A percentile compares a stretch with the other conserved stretches of the same genome.
These are phyloP conservation scores for Filobasidium uniguttulatum DNA, from an alignment of 1,284 basidiomycete species.

Conservation along the genomic window DNA sequence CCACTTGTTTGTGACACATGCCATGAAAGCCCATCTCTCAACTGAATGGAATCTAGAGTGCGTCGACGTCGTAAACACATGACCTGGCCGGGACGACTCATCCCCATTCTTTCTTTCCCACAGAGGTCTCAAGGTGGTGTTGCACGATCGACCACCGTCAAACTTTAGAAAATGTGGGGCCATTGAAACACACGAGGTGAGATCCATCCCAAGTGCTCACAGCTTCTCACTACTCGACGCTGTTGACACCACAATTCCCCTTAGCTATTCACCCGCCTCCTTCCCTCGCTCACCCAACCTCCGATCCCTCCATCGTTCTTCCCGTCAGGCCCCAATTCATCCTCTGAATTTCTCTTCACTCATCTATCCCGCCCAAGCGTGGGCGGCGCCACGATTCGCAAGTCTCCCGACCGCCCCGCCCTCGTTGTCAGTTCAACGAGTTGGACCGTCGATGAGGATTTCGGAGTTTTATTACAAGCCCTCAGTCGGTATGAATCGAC, in stretches of 20 bases:
- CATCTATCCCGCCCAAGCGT: slow-evolving; percentile 36
- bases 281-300: slow-evolving; percentile 20
- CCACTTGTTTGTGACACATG: slow-evolving; percentile 85
- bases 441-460: slow-evolving; percentile 98
- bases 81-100: background rate
- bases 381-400: slow-evolving; percentile 1
- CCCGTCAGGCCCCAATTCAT: slow-evolving; percentile 24
- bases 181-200: slow-evolving; percentile 59
- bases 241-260: slow-evolving; percentile 22
- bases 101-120: background rate
- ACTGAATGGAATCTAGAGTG: slow-evolving; percentile 65
- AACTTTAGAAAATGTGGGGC: slow-evolving; percentile 59
- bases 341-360: slow-evolving; percentile 43
- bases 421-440: slow-evolving; percentile 83
- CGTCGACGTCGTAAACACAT: slow-evolving; percentile 26
- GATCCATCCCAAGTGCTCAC: slow-evolving; percentile 10
- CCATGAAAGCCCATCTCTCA: slow-evolving; percentile 61
- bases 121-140: slow-evolving; percentile 62
- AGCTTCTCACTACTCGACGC: slow-evolving; percentile 20
- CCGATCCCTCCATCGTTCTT: slow-evolving; percentile 30
- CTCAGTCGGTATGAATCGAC: slow-evolving; percentile 44
- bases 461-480: slow-evolving; percentile 64
- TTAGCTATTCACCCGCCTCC: slow-evolving; percentile 49
- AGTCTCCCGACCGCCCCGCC: slow-evolving; percentile 54
- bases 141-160: slow-evolving; percentile 76